phyloP scores from a whole-genome alignment of 2,329 filamentous ascomycete genomes.

The Penicillium sp. region DNA sequence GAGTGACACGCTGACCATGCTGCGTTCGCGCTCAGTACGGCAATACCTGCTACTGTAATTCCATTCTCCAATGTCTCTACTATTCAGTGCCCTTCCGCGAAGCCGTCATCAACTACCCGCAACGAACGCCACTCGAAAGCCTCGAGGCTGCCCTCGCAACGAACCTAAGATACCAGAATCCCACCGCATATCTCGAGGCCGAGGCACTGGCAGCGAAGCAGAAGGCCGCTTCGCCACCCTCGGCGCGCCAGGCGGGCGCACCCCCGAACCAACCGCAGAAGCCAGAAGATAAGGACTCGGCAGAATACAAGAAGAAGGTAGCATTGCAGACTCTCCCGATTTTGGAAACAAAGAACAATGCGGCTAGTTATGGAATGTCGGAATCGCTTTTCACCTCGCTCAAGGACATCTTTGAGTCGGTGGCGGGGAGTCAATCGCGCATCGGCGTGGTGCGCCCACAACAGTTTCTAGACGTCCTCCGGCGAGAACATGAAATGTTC shows the following conservation, averaged over 20 bases:
- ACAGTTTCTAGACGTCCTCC: slow-evolving; percentile 90
- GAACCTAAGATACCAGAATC: slow-evolving; percentile 61
- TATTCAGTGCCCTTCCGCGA: slow-evolving; percentile 94
- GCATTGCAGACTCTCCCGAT: slow-evolving; percentile 86
- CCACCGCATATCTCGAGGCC: slow-evolving; percentile 56
- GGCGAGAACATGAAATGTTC: slow-evolving; percentile 96
- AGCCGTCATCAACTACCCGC: slow-evolving; percentile 88
- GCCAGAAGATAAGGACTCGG: slow-evolving; percentile 91
- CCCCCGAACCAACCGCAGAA: slow-evolving; percentile 60
- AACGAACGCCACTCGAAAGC: slow-evolving; percentile 67
- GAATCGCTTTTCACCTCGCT: slow-evolving; percentile 93
- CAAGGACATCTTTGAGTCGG: slow-evolving; percentile 92
- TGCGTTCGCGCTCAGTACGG: slow-evolving; percentile 67
- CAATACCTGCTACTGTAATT: slow-evolving; percentile 99
- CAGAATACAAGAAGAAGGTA: slow-evolving; percentile 97
- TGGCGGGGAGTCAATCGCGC: slow-evolving; percentile 77
- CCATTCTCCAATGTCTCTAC: slow-evolving; percentile 94
- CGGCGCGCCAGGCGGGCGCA: slow-evolving; percentile 52
- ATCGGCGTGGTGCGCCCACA: slow-evolving; percentile 91
- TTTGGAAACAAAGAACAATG: slow-evolving; percentile 80
- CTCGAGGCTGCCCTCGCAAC: slow-evolving; percentile 58
- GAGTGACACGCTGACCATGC: slow-evolving; percentile 18
- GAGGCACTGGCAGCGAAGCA: slow-evolving; percentile 49
- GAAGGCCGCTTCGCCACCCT: slow-evolving; percentile 40
- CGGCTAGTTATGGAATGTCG: slow-evolving; percentile 81